phyloP scores from a whole-genome alignment of 768 basidiomycete species.

The Xerocomellus intermedius region DNA sequence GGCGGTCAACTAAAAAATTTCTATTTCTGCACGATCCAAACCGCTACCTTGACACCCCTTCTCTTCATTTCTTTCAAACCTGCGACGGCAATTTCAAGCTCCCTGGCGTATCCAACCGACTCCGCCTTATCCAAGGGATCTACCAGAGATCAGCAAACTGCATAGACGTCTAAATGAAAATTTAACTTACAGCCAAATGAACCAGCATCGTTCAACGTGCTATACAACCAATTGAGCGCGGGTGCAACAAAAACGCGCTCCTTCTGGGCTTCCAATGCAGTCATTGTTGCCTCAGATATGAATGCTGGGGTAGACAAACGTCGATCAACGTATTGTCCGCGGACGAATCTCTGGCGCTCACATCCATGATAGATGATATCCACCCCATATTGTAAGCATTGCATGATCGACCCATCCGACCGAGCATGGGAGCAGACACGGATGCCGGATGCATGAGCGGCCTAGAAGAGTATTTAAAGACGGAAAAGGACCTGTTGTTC shows the following conservation, averaged over 20 bases:
- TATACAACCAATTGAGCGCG: background rate
- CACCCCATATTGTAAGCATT: background rate
- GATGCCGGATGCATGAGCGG: background rate
- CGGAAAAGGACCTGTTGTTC: background rate
- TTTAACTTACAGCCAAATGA: background rate
- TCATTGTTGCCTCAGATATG: background rate
- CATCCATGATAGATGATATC: background rate
- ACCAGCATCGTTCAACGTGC: background rate
- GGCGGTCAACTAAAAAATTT: background rate
- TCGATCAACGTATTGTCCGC: background rate
- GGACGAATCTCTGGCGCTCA: background rate
- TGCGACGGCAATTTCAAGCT: background rate
- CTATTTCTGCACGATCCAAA: background rate
- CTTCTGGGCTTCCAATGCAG: background rate
- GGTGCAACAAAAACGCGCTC: background rate
- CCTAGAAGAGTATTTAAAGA: background rate
- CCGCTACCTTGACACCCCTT: background rate
- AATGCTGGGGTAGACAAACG: background rate
- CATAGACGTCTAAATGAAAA: background rate
- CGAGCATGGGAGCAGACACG: background rate
- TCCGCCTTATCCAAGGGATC: background rate
- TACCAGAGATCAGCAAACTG: background rate
- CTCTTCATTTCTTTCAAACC: background rate
- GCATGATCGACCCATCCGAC: background rate
- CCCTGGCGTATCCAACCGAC: background rate